Evolutionary conservation across 352 stramenopile species (phyloP).

Genomic region (Pythium scleroteichum): DNA sequence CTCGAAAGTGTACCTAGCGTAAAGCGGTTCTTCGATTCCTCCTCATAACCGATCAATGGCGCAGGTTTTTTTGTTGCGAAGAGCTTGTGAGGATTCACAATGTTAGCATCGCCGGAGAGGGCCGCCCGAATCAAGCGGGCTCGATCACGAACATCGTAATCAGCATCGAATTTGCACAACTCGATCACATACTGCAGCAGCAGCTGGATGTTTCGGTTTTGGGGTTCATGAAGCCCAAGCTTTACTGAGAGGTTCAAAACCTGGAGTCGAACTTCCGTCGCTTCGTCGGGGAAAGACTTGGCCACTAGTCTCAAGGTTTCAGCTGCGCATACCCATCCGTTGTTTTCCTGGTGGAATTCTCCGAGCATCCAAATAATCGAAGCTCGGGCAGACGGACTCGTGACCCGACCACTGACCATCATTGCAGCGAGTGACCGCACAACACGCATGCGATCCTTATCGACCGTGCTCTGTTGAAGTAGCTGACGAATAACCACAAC

Average conservation of each 20-base stretch:
- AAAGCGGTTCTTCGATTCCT: slow-evolving; percentile 76
- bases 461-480: slow-evolving; percentile 86
- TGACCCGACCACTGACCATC: slow-evolving; percentile 72
- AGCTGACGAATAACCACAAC: slow-evolving; percentile 96
- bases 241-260: slow-evolving; percentile 93
- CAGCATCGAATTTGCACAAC: slow-evolving; percentile 90
- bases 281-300: slow-evolving; percentile 88
- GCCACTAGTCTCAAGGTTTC: slow-evolving; percentile 89
- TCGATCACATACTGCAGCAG: slow-evolving; percentile 92
- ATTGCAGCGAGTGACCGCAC: slow-evolving; percentile 78
- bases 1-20: slow-evolving; percentile 87
- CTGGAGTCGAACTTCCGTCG: slow-evolving; percentile 87
- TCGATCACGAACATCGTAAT: slow-evolving; percentile 93
- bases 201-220: slow-evolving; percentile 71
- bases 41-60: slow-evolving; percentile 69
- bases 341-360: slow-evolving; percentile 82
- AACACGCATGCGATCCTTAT: slow-evolving; percentile 77
- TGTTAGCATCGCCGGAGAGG: slow-evolving; percentile 52
- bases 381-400: slow-evolving; percentile 73
- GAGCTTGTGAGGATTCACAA: slow-evolving; percentile 73
- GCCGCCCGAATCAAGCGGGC: slow-evolving; percentile 83
- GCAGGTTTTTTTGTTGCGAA: slow-evolving; percentile 82
- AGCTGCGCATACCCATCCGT: slow-evolving; percentile 62
- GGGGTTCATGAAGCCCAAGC: slow-evolving; percentile 72
- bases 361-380: slow-evolving; percentile 94